A percentile compares a stretch with the other conserved stretches of the same genome.
Evolutionary conservation across 176 grass and related monocot species (phyloP).

Genomic region (Calamus simplicifolius): DNA sequence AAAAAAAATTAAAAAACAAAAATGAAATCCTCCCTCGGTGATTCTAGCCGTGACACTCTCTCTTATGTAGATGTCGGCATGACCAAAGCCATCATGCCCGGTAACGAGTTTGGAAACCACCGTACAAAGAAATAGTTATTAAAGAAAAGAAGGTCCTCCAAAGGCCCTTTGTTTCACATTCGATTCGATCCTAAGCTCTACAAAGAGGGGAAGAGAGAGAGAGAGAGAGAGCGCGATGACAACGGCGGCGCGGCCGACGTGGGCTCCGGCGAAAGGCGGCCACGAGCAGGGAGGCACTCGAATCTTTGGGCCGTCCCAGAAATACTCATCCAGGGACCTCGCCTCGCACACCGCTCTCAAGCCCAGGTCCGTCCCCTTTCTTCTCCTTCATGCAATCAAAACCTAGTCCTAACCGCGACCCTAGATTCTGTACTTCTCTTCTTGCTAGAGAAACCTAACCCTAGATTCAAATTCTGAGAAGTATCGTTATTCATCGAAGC

Average conservation of each 20-base stretch:
- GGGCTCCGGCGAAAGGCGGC: slow-evolving; percentile 93
- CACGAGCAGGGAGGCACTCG: slow-evolving; percentile 93
- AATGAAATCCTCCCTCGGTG: too few relatives aligned
- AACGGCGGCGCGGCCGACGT: slow-evolving; percentile 91
- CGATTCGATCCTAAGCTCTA: too few relatives aligned
- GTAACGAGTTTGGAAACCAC: too few relatives aligned
- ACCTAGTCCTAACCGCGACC: neutral
- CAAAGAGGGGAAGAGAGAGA: neutral
- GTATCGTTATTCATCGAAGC: too few relatives aligned
- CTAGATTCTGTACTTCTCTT: neutral
- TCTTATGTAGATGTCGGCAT: too few relatives aligned
- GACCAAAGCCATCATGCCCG: too few relatives aligned
- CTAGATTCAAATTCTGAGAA: neutral
- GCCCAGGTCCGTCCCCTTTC: slow-evolving; percentile 40
- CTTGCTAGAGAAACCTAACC: neutral
- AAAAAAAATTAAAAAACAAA: too few relatives aligned
- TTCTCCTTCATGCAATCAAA: neutral
- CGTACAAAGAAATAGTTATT: too few relatives aligned
- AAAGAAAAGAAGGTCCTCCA: too few relatives aligned
- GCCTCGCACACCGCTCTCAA: slow-evolving; percentile 93
- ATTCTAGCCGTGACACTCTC: too few relatives aligned
- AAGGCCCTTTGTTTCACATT: too few relatives aligned
- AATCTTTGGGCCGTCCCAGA: slow-evolving; percentile 83
- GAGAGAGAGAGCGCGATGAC: slow-evolving; percentile 41
- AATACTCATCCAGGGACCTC: slow-evolving; percentile 88